Evolutionary conservation across 208 protist genomes (phyloP).

Genomic region (Leishmania gerbilli): DNA sequence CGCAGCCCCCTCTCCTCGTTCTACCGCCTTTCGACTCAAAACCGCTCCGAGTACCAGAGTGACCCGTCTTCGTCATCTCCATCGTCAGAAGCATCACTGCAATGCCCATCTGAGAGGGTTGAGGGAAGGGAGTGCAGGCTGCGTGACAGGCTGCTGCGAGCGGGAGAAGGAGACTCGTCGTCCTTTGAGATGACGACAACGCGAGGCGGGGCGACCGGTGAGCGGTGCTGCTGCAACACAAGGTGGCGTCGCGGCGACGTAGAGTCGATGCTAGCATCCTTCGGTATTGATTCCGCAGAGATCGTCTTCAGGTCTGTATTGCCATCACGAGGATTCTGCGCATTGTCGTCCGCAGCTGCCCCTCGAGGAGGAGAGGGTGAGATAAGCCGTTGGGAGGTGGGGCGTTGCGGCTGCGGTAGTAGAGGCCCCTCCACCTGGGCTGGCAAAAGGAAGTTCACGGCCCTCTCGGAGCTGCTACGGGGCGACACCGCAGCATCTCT

Average conservation of each 20-base stretch:
- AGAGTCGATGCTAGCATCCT: neutral
- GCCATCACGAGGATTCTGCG: neutral
- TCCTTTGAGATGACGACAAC: neutral
- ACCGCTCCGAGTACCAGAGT: neutral
- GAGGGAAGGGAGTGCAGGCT: slow-evolving; percentile 27
- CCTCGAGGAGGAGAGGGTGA: slow-evolving; percentile 8
- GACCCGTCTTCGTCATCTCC: slow-evolving; percentile 2
- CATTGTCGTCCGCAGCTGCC: neutral
- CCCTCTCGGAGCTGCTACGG: neutral
- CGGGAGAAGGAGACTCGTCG: slow-evolving; percentile 2
- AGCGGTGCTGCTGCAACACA: neutral
- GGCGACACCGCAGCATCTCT: neutral
- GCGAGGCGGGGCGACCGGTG: slow-evolving; percentile 19
- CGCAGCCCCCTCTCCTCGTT: neutral
- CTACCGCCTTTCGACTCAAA: slow-evolving; percentile 1
- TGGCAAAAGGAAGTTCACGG: neutral
- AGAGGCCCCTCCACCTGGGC: neutral
- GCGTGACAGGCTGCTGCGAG: slow-evolving; percentile 8
- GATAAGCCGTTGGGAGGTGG: neutral
- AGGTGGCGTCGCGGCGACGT: neutral
- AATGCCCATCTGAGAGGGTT: slow-evolving; percentile 2
- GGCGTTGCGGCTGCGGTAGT: neutral
- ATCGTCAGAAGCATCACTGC: neutral
- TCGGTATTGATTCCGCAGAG: neutral
- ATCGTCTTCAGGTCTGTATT: neutral